Percentiles rank a stretch among this genome's conserved stretches.
Conservation (phyloP, 225 moss, liverwort and hornwort genomes). For the Pleurozium schreberi region DNA sequence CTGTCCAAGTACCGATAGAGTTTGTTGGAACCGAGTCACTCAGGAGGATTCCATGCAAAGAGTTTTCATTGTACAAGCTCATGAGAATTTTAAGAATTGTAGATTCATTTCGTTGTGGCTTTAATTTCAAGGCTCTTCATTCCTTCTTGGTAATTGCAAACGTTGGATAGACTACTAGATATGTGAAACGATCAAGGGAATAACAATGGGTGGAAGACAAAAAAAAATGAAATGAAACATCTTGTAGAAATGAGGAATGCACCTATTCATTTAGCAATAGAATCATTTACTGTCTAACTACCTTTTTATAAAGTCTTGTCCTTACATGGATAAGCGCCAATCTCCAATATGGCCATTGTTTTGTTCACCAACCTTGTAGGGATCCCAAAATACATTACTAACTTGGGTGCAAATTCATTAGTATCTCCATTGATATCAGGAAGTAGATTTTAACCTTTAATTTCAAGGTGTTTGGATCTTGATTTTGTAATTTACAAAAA, state of each 20-base stretch:
- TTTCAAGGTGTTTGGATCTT: no score
- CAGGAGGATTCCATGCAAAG: not conserved
- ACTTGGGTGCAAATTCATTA: not conserved
- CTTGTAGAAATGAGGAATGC: not conserved
- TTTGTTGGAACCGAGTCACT: not conserved
- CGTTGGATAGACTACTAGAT: not conserved
- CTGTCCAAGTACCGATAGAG: not conserved
- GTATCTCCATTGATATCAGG: not conserved
- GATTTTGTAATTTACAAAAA: no score
- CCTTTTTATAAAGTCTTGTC: not conserved
- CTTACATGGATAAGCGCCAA: accelerated
- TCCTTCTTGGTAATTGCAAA: not conserved
- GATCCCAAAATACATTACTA: not conserved
- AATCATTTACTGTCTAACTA: not conserved
- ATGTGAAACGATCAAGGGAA: not conserved
- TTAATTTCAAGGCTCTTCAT: not conserved
- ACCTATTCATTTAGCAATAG: not conserved
- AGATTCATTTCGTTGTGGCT: not conserved
- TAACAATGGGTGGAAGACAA: not conserved
- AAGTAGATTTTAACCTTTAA: not conserved
- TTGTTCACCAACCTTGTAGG: not conserved
- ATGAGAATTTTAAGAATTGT: not conserved
- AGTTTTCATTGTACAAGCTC: not conserved
- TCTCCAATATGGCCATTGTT: not conserved
- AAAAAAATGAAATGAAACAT: not conserved